Conservation (phyloP, 257 asterid species). For the Knoxia roxburghii region DNA sequence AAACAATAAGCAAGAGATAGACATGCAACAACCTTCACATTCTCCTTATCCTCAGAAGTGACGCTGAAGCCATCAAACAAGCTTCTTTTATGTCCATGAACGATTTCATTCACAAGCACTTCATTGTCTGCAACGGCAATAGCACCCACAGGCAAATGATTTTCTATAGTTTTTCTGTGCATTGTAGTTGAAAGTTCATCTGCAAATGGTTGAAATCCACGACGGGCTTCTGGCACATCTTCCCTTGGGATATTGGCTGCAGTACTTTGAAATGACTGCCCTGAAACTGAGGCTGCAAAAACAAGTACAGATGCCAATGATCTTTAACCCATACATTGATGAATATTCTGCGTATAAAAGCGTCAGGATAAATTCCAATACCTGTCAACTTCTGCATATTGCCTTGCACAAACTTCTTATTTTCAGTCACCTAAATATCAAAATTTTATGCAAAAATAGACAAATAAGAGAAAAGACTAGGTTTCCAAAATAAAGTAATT, state of each 20-base stretch:
- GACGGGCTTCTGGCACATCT: conserved; percentile 4
- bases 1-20: background rate
- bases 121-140: conserved; percentile 42
- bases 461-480: background rate
- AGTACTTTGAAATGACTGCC: background rate
- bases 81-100: conserved; percentile 55
- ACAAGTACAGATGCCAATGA: conserved; percentile 26
- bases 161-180: conserved; percentile 32
- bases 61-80: conserved; percentile 29
- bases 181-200: conserved; percentile 5
- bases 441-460: background rate
- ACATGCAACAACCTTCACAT: conserved; percentile 38
- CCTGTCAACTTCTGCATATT: conserved; percentile 66
- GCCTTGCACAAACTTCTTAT: conserved; percentile 56
- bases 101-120: conserved; percentile 66
- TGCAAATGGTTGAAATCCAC: background rate
- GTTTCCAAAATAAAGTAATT: background rate
- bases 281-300: conserved; percentile 28
- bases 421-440: conserved; percentile 44
- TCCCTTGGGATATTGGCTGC: background rate
- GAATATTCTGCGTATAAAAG: conserved; percentile 37
- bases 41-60: conserved; percentile 29
- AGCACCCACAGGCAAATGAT: conserved; percentile 4
- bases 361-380: conserved; percentile 55
- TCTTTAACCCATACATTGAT: conserved; percentile 33